These are phyloP conservation scores for Fusarium mundagurra DNA, from an alignment of 2,329 filamentous ascomycete genomes.

Conservation along the genomic window DNA sequence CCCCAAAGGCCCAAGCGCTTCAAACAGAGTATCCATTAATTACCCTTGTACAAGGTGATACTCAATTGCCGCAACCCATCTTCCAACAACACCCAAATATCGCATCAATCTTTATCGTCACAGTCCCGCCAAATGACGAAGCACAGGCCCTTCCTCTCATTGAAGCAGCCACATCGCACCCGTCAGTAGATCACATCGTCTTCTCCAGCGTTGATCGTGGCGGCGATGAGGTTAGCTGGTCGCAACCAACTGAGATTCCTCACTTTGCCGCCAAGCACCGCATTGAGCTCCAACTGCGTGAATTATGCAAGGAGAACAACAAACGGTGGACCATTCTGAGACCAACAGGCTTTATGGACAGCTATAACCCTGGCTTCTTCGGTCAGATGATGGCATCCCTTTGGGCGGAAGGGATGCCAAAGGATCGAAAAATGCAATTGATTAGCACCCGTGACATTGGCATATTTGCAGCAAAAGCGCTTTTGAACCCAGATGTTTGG, in stretches of 20 bases:
- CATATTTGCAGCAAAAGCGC: conserved; percentile 7
- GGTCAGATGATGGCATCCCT: conserved; percentile 41
- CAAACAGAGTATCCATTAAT: not conserved
- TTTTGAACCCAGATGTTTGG: conserved; percentile 5
- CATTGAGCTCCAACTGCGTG: conserved; percentile 16
- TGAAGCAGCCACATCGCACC: conserved; percentile 21
- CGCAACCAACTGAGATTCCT: conserved; percentile 21
- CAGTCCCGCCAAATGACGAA: conserved; percentile 42
- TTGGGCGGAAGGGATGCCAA: conserved; percentile 38
- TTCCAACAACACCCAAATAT: conserved; percentile 35
- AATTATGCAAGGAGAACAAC: not conserved
- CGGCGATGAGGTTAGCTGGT: conserved; percentile 16
- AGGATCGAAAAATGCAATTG: conserved; percentile 38
- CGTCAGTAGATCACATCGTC: conserved; percentile 30
- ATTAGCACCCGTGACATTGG: conserved; percentile 43
- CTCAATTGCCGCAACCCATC: conserved; percentile 14
- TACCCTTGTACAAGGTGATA: conserved; percentile 21
- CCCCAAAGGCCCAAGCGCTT: not conserved
- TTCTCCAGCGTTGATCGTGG: conserved; percentile 35
- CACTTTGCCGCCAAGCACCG: conserved; percentile 35
- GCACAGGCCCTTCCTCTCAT: conserved; percentile 38
- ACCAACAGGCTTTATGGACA: conserved; percentile 45
- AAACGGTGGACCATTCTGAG: conserved; percentile 41
- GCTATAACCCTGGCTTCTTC: conserved; percentile 38
- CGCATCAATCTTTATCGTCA: conserved; percentile 41